Conservation (phyloP, 164 flowering plant species). For the Macadamia tetraphylla region DNA sequence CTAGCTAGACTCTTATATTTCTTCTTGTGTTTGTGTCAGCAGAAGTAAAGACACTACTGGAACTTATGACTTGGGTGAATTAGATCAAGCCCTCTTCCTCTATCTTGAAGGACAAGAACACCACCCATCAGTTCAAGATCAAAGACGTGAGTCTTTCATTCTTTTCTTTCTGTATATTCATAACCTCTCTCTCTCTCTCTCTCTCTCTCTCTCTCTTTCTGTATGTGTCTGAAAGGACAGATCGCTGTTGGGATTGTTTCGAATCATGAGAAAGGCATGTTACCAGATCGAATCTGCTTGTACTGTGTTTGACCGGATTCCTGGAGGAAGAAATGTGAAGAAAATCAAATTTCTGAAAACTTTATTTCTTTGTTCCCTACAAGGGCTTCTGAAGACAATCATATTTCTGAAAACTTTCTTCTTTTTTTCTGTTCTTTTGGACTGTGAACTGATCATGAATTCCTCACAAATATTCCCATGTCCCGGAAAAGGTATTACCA, state of each 20-base stretch:
- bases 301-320: constrained; percentile 57
- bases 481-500: constrained; percentile 37
- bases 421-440: constrained; percentile 5
- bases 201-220: neutral
- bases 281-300: constrained; percentile 27
- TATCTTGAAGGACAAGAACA: constrained; percentile 72
- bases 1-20: neutral
- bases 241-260: constrained; percentile 18
- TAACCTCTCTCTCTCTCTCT: neutral
- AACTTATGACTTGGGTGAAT: constrained; percentile 84
- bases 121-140: constrained; percentile 44
- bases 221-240: neutral
- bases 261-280: constrained; percentile 49
- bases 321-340: constrained; percentile 1
- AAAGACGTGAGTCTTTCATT: constrained; percentile 41
- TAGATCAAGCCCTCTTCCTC: constrained; percentile 90
- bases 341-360: neutral
- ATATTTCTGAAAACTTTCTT: neutral
- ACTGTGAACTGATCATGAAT: constrained; percentile 23
- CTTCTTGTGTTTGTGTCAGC: constrained; percentile 11
- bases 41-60: constrained; percentile 56
- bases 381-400: too few relatives aligned
- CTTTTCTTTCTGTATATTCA: too few relatives aligned
- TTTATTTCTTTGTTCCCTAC: neutral
- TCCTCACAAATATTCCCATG: constrained; percentile 21